Percentiles rank a stretch among this genome's conserved stretches.
phyloP scores from a whole-genome alignment of 768 basidiomycete species.

The Tricholoma matsutake region DNA sequence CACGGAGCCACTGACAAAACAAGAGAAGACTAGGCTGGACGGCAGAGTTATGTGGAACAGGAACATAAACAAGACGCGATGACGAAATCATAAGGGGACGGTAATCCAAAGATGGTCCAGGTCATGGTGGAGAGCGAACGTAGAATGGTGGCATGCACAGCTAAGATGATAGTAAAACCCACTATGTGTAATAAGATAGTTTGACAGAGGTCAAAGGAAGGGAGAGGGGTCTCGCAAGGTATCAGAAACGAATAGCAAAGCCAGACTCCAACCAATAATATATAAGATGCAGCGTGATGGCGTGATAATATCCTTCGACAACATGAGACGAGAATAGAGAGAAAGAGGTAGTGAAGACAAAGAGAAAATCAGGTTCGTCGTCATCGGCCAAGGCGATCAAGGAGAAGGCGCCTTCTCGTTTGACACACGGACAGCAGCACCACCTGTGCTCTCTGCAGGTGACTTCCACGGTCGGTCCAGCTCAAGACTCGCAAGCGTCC shows the following conservation, averaged over 20 bases:
- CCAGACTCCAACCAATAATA: conserved; percentile 25
- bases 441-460: conserved; percentile 14
- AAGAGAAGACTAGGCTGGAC: background rate
- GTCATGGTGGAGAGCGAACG: background rate
- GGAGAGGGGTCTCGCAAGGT: conserved; percentile 5
- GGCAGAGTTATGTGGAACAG: background rate
- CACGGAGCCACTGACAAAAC: conserved; percentile 2
- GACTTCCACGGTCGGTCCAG: conserved; percentile 44
- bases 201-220: background rate
- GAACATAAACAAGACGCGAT: background rate
- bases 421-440: conserved; percentile 8
- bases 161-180: background rate
- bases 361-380: conserved; percentile 1
- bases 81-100: background rate
- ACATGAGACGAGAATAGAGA: conserved; percentile 12
- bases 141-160: conserved; percentile 5
- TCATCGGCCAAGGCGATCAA: conserved; percentile 9
- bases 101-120: background rate
- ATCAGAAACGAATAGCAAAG: conserved; percentile 11
- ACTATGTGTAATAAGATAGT: conserved; percentile 8
- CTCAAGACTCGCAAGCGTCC: conserved; percentile 72
- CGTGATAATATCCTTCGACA: conserved; percentile 26
- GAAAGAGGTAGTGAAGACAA: conserved; percentile 8
- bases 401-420: conserved; percentile 19
- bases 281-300: conserved; percentile 32